These are phyloP conservation scores for Tuber calosporum DNA, from an alignment of 495 filamentous ascomycete species.

Conservation along the genomic window DNA sequence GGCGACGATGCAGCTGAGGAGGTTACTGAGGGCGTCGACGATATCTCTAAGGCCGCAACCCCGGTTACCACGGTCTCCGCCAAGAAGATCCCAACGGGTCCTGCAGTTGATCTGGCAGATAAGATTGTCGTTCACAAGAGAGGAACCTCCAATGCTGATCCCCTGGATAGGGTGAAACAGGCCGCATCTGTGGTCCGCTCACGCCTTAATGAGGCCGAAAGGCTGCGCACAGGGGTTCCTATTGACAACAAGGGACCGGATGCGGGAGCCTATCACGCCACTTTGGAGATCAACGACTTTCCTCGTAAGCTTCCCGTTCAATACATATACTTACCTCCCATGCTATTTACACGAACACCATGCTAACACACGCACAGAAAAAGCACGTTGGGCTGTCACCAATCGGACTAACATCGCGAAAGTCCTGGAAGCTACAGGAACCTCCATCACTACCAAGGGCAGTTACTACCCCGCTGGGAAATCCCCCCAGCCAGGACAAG, in stretches of 20 bases:
- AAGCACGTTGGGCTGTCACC: conserved; percentile 97
- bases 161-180: conserved; percentile 73
- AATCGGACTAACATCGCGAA: conserved; percentile 98
- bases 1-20: conserved; percentile 83
- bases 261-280: conserved; percentile 94
- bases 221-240: conserved; percentile 81
- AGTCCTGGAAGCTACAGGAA: conserved; percentile 89
- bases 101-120: conserved; percentile 50
- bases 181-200: conserved; percentile 82
- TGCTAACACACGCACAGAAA: conserved; percentile 52
- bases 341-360: background rate
- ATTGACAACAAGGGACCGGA: conserved; percentile 99
- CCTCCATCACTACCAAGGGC: conserved; percentile 95
- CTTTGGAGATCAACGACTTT: conserved; percentile 98
- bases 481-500: conserved; percentile 61
- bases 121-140: conserved; percentile 72
- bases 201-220: conserved; percentile 75
- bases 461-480: conserved; percentile 79
- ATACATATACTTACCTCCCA: background rate
- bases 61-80: conserved; percentile 46
- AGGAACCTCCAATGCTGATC: conserved; percentile 50
- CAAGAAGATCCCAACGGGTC: conserved; percentile 20
- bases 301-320: conserved; percentile 56
- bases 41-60: conserved; percentile 51
- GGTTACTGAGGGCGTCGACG: conserved; percentile 50